Evolutionary conservation across 2,329 filamentous ascomycete species (phyloP).

Genomic region (Exophiala alcalophila): DNA sequence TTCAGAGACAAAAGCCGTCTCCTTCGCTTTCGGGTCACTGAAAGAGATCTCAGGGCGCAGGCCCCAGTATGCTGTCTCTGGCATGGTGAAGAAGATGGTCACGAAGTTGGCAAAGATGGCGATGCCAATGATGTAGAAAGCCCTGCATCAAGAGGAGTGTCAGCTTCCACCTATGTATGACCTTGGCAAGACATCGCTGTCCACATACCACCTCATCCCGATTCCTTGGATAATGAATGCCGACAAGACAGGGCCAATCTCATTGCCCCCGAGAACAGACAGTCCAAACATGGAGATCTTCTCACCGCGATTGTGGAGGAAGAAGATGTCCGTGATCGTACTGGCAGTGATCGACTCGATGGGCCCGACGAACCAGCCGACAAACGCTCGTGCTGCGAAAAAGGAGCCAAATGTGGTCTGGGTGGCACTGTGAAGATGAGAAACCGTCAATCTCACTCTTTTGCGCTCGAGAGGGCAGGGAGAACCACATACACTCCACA

Average conservation of each 20-base stretch:
- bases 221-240: conserved; percentile 4
- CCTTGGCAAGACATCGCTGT: background rate
- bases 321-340: conserved; percentile 60
- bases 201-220: conserved; percentile 2
- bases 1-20: background rate
- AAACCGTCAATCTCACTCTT: too few relatives aligned
- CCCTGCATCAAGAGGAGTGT: background rate
- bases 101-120: background rate
- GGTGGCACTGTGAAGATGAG: conserved; percentile 18
- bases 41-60: background rate
- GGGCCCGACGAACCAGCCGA: conserved; percentile 54
- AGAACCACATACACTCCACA: conserved; percentile 43
- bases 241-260: conserved; percentile 3
- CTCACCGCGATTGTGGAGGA: conserved; percentile 62
- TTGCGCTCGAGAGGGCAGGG: too few relatives aligned
- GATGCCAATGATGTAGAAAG: conserved; percentile 3
- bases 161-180: background rate
- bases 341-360: conserved; percentile 51
- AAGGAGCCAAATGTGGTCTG: conserved; percentile 36
- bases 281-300: conserved; percentile 9
- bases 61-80: conserved; percentile 3
- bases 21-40: background rate
- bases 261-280: conserved; percentile 5
- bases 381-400: conserved; percentile 32
- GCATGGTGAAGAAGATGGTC: conserved; percentile 6